Evolutionary conservation across 345 rosid species (phyloP).

Genomic region (Salix udensis): DNA sequence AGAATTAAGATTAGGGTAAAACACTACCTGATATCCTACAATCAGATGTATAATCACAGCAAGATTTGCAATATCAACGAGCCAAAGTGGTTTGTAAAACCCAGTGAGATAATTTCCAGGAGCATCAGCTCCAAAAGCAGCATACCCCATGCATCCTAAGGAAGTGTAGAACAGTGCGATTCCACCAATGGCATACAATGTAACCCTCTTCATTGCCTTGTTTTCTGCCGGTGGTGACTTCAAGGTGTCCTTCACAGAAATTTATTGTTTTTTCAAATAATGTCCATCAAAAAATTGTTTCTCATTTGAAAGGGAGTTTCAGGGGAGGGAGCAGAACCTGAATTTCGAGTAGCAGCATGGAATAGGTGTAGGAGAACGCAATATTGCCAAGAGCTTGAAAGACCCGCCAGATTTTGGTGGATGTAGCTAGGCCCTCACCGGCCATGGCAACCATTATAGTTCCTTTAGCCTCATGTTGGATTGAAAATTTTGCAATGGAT

Average conservation of each 20-base stretch:
- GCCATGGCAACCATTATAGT: neutral
- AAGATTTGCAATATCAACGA: slow-evolving; percentile 31
- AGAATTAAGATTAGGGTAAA: no score
- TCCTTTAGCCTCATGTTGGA: neutral
- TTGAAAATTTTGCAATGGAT: neutral
- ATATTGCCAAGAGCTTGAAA: slow-evolving; percentile 48
- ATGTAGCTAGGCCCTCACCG: neutral
- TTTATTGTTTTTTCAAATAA: neutral
- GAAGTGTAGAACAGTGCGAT: slow-evolving; percentile 28
- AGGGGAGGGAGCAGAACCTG: slow-evolving; percentile 2
- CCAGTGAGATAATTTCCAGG: slow-evolving; percentile 37
- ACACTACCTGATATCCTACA: slow-evolving; percentile 34
- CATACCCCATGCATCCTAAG: slow-evolving; percentile 31
- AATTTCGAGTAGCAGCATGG: slow-evolving; percentile 23
- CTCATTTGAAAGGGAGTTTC: neutral
- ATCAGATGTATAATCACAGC: slow-evolving; percentile 29
- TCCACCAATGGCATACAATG: slow-evolving; percentile 10
- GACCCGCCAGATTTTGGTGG: slow-evolving; percentile 38
- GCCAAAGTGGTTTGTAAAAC: slow-evolving; percentile 31
- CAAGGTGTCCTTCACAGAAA: slow-evolving; percentile 25
- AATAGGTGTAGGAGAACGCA: slow-evolving; percentile 42
- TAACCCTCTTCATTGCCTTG: slow-evolving; percentile 31
- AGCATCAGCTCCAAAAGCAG: slow-evolving; percentile 32
- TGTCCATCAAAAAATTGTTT: neutral
- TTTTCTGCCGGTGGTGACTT: slow-evolving; percentile 35